Evolutionary conservation across 2,329 filamentous ascomycete genomes (phyloP).

Genomic region (Hysterium pulicare): DNA sequence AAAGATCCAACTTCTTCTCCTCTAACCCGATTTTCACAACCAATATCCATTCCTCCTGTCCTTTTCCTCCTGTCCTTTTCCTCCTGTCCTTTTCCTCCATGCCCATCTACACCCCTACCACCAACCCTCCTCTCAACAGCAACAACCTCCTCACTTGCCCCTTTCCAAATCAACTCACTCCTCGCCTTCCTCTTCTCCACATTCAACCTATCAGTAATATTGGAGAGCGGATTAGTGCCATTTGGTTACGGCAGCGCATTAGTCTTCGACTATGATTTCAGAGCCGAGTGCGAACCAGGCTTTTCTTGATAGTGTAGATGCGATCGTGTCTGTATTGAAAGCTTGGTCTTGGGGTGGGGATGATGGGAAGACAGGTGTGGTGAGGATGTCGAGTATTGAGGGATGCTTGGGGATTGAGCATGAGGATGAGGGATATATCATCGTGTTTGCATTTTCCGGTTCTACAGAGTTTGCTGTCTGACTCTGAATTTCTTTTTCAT

Average conservation of each 20-base stretch:
- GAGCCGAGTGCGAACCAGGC: background rate
- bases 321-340: background rate
- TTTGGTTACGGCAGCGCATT: background rate
- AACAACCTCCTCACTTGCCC: background rate
- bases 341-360: background rate
- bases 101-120: no score
- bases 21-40: background rate
- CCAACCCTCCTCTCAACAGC: background rate
- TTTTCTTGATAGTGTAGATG: background rate
- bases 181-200: background rate
- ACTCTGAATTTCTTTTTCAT: background rate
- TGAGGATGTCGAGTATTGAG: background rate
- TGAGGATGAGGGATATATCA: no score
- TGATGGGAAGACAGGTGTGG: background rate
- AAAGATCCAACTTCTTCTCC: constrained; percentile 5
- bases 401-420: no score
- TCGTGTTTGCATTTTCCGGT: no score
- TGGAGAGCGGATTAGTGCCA: background rate
- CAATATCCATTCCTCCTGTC: background rate
- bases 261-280: background rate
- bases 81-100: background rate
- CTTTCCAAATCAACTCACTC: background rate
- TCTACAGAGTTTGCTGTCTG: background rate
- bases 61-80: background rate
- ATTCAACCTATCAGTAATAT: background rate